Evolutionary conservation across 148 eudicot species (phyloP).

Genomic region (Rhododendron molle): DNA sequence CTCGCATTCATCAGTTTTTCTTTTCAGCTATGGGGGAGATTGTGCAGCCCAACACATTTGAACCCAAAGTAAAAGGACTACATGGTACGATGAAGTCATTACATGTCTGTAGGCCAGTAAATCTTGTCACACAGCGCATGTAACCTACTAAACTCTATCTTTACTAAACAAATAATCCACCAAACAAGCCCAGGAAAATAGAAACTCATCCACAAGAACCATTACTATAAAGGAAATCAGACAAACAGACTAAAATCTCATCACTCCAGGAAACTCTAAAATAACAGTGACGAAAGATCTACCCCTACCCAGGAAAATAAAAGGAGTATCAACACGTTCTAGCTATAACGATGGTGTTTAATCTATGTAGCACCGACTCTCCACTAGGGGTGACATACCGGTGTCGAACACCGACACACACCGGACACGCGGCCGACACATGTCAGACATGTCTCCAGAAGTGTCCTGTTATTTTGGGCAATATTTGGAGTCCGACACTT

Average conservation of each 20-base stretch:
- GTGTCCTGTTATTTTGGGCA: too few relatives aligned
- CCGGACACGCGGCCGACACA: too few relatives aligned
- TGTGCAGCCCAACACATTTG: not conserved
- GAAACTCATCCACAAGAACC: not conserved
- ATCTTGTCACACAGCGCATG: not conserved
- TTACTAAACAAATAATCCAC: not conserved
- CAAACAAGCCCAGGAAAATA: not conserved
- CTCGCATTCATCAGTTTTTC: not conserved
- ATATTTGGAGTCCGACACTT: too few relatives aligned
- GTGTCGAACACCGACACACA: too few relatives aligned
- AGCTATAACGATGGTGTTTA: not conserved
- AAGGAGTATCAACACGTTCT: not conserved
- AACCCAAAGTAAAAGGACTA: not conserved
- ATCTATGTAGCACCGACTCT: too few relatives aligned
- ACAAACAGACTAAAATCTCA: not conserved
- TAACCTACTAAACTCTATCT: not conserved
- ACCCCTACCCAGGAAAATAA: not conserved
- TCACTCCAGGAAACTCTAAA: not conserved
- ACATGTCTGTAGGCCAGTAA: not conserved
- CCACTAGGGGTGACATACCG: too few relatives aligned
- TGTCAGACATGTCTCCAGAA: too few relatives aligned
- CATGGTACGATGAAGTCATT: not conserved
- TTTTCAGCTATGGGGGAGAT: not conserved
- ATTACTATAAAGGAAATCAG: not conserved
- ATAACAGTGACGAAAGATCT: not conserved